Percentiles rank a stretch among this genome's conserved stretches.
These are phyloP conservation scores for Penicillium sp. DNA, from an alignment of 2,329 filamentous ascomycete species.

Conservation along the genomic window DNA sequence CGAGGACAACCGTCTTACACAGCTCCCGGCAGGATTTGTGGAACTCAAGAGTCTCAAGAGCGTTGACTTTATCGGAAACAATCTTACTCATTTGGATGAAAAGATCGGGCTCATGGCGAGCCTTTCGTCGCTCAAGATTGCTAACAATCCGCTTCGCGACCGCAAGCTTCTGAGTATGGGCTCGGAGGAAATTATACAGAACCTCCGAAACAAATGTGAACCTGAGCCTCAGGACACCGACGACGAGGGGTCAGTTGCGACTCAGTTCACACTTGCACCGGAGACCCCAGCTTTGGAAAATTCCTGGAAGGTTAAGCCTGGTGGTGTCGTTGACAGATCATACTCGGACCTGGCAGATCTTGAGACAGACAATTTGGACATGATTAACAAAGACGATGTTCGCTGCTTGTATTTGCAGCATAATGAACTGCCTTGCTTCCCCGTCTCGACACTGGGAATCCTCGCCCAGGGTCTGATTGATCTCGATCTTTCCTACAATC, in stretches of 20 bases:
- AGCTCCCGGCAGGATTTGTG: slow-evolving; percentile 74
- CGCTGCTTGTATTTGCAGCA: slow-evolving; percentile 68
- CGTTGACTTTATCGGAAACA: slow-evolving; percentile 82
- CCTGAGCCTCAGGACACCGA: slow-evolving; percentile 45
- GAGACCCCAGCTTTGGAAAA: slow-evolving; percentile 43
- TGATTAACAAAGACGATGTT: slow-evolving; percentile 49
- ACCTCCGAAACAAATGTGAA: slow-evolving; percentile 63
- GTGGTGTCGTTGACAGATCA: slow-evolving; percentile 64
- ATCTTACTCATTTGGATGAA: slow-evolving; percentile 72
- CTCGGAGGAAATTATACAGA: slow-evolving; percentile 76
- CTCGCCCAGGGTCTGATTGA: slow-evolving; percentile 69
- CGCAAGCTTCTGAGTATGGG: slow-evolving; percentile 79
- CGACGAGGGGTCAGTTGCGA: slow-evolving; percentile 42
- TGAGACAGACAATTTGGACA: slow-evolving; percentile 49
- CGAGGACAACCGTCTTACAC: slow-evolving; percentile 76
- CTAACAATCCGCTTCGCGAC: slow-evolving; percentile 86
- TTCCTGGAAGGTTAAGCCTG: slow-evolving; percentile 39
- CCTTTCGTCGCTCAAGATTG: slow-evolving; percentile 71
- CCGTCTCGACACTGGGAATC: slow-evolving; percentile 64
- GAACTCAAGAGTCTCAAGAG: slow-evolving; percentile 66
- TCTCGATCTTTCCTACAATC: slow-evolving; percentile 74
- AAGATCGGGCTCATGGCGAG: slow-evolving; percentile 76
- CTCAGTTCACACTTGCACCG: slow-evolving; percentile 41
- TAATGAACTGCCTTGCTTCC: slow-evolving; percentile 71
- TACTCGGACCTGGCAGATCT: slow-evolving; percentile 60